phyloP scores from a whole-genome alignment of 306 rosid genomes.

The Inga oerstediana region DNA sequence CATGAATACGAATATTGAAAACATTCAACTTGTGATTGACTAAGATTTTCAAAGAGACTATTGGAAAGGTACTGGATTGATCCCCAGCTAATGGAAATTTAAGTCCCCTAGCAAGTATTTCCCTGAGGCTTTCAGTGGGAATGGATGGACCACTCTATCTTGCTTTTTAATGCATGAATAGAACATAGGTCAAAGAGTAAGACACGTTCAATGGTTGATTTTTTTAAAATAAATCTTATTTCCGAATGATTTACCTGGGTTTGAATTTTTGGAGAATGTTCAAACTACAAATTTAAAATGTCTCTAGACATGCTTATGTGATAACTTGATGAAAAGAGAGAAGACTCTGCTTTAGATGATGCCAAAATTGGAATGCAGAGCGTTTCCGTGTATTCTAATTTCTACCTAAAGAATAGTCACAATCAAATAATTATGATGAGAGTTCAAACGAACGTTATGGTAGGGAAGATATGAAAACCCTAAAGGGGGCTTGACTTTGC shows the following conservation, averaged over 20 bases:
- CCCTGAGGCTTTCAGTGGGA: not conserved
- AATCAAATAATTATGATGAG: not conserved
- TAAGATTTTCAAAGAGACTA: slow-evolving; percentile 20
- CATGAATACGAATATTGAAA: not conserved
- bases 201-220: not conserved
- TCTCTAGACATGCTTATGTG: not conserved
- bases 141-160: slow-evolving; percentile 11
- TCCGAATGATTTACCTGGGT: not conserved
- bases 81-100: slow-evolving; percentile 15
- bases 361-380: slow-evolving; percentile 15
- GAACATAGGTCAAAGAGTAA: slow-evolving; percentile 23
- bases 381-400: not conserved
- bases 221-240: not conserved
- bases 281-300: not conserved
- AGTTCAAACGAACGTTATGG: not conserved
- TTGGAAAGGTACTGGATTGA: not conserved
- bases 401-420: not conserved
- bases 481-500: not conserved
- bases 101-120: slow-evolving; percentile 19
- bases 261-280: not conserved
- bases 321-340: not conserved
- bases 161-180: too few relatives aligned
- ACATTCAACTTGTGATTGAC: not conserved
- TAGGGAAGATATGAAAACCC: slow-evolving; percentile 6
- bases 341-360: not conserved